Base-by-base conservation (phyloP, 2,329 filamentous ascomycete species). In the Exophiala oligosperma region DNA sequence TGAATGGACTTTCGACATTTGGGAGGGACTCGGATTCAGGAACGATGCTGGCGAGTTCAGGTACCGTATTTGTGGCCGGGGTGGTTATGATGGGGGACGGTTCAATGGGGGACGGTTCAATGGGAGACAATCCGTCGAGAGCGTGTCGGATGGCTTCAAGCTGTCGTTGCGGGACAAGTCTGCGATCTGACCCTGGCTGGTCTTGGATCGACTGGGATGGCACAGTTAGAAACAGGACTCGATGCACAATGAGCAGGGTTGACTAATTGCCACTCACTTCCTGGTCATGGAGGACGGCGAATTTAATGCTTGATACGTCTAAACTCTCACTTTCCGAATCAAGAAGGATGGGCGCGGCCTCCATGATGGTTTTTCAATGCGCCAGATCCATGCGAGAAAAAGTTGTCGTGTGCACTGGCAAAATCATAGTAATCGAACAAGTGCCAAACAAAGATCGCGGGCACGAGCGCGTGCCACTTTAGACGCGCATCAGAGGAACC, bases 261-360 rank as follows among this genome's bases (percentile, higher is more conserved):
- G 50, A 37, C 35, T 32, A n/a, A n/a, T 32, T 32, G 32, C 12
- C 24, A 54, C 57, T 35, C 35, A 64, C 63, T 52, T 55, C 41
- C 3, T 40, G 28, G 26, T 38, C 37, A 17, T 41, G 43, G 11
- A 65, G 55, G 28, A 62, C 47, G 4, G 40, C 40, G 9, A 28
- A 38, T 49, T 59, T 59, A 14, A 62, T 38, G 26, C 49, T 43
- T 50, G 56, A 32, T 29, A 64, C 56, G 51, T 65, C 61, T 11
- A 58, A 48, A 46, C 57, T 62, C 23, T 57, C 53, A 49, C 59
- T 62, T 21, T 64, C 59, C n/a, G 53, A 54, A 37, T 59, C 63
- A 54, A 65, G 63, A 26, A 46, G 49, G 32, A 40, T 35, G 9
- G 17, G 21, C 3, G 17, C 17, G 17, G 23, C 46, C 46, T 48